Evolutionary conservation across 2,329 filamentous ascomycete genomes (phyloP), one percentile per base, ranked within the genome.

Genomic region (Purpureocillium takamizusanense): DNA sequence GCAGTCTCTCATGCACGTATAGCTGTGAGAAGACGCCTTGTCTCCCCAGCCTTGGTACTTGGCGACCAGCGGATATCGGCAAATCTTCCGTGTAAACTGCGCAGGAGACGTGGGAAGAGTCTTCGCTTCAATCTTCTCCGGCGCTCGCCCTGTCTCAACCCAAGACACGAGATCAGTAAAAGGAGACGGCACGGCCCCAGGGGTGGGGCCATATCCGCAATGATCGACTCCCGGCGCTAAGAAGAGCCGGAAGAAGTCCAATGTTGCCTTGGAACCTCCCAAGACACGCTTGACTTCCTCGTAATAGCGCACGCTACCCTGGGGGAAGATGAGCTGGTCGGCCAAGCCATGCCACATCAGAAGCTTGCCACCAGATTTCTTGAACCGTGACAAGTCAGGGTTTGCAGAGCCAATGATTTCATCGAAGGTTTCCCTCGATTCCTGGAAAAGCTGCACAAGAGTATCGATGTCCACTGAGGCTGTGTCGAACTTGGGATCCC

Each of bases 171-270:
- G 48, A 7, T 57, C 55, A 15, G 60, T 38, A 27, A 44, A 33
- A 7, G 36, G 23, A 15, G 38, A 32, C 5, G 42, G 42, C 7
- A 15, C 27, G 7, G 29, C 27, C 8, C 42, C 42, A 6, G 21
- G 21, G 21, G 34, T 25, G 13, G 18, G 4, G 18, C 41, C 36
- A 13, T 27, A 41, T 13, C 13, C 43, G 40, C 74, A 77, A 46
- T 76, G 72, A 4, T 53, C 57, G 57, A 74, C 66, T 1, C 71
- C 72, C 2, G 70, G 69, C 6, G 74, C 62, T 4, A 59, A 51
- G 50, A 75, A 75, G 45, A 71, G 60, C 2, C 61, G 51, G 52
- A 72, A 77, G 49, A 72, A 71, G 13, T 69, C 65, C 2, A 62
- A 65, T 31, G 66, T 63, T 30, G 44, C 33, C 21, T 44, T 39